phyloP scores from a whole-genome alignment of 345 rosid genomes.

The Conringia planisiliqua region DNA sequence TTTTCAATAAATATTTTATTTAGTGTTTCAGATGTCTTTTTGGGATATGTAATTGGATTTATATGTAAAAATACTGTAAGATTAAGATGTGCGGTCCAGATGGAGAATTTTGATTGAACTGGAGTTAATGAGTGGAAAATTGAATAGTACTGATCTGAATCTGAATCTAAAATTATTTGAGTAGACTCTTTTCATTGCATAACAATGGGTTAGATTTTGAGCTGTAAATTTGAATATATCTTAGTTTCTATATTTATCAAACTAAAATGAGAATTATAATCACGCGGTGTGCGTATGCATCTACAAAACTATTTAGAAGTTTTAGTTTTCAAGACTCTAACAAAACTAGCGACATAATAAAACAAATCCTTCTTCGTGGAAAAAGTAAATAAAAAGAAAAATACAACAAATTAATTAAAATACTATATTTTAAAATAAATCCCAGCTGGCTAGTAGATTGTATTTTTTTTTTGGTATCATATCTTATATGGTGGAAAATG shows the following conservation, averaged over 20 bases:
- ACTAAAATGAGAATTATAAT: not conserved
- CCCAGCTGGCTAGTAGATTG: not conserved
- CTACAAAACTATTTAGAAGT: not conserved
- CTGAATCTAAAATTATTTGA: constrained; percentile 7
- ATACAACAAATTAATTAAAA: not conserved
- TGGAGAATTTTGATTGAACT: not conserved
- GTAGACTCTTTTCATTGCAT: not conserved
- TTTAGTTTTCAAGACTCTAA: not conserved
- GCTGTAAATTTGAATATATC: not conserved
- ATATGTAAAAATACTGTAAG: not conserved
- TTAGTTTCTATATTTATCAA: not conserved
- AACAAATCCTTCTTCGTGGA: not conserved
- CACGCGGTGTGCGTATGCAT: not conserved
- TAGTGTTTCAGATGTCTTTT: not conserved
- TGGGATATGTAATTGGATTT: not conserved
- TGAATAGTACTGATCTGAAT: not conserved
- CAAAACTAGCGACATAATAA: not conserved
- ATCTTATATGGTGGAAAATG: not conserved
- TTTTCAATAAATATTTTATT: not conserved
- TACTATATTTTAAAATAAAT: not conserved
- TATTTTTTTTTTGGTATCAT: not conserved
- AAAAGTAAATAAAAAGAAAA: not conserved
- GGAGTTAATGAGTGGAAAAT: not conserved
- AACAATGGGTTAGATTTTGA: not conserved
- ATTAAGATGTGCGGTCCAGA: constrained; percentile 17